These are phyloP conservation scores for Luvunga scandens DNA, from an alignment of 345 rosid genomes.

Conservation along the genomic window DNA sequence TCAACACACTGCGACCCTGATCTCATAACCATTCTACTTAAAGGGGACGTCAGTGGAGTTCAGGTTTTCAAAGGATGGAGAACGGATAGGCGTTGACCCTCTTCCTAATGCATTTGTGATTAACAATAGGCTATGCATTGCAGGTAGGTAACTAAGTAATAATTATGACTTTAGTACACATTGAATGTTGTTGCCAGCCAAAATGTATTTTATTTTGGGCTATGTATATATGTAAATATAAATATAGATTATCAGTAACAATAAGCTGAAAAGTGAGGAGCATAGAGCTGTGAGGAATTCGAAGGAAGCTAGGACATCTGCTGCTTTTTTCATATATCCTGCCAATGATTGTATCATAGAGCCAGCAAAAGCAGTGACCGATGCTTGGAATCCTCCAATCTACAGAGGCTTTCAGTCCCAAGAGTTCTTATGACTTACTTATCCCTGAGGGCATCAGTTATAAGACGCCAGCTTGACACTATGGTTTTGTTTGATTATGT, in stretches of 20 bases:
- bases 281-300: slow-evolving; percentile 32
- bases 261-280: slow-evolving; percentile 29
- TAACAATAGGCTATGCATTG: slow-evolving; percentile 18
- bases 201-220: background rate
- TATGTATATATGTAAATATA: background rate
- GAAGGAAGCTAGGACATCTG: slow-evolving; percentile 19
- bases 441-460: background rate
- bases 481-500: background rate
- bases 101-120: slow-evolving; percentile 30
- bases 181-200: background rate
- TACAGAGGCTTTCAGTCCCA: slow-evolving; percentile 15
- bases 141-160: slow-evolving; percentile 1
- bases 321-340: slow-evolving; percentile 19
- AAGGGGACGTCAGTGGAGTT: slow-evolving; percentile 25
- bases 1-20: slow-evolving; percentile 21
- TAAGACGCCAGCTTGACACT: background rate
- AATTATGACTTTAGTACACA: background rate
- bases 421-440: slow-evolving; percentile 7
- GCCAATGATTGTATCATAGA: slow-evolving; percentile 2
- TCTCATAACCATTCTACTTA: slow-evolving; percentile 29
- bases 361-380: slow-evolving; percentile 16
- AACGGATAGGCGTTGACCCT: slow-evolving; percentile 37
- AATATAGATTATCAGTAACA: slow-evolving; percentile 26
- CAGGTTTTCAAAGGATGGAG: slow-evolving; percentile 32
- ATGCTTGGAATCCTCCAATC: slow-evolving; percentile 1